Percentiles rank a stretch among this genome's conserved stretches.
phyloP scores from a whole-genome alignment of 768 basidiomycete genomes.

The Cyathus striatus region DNA sequence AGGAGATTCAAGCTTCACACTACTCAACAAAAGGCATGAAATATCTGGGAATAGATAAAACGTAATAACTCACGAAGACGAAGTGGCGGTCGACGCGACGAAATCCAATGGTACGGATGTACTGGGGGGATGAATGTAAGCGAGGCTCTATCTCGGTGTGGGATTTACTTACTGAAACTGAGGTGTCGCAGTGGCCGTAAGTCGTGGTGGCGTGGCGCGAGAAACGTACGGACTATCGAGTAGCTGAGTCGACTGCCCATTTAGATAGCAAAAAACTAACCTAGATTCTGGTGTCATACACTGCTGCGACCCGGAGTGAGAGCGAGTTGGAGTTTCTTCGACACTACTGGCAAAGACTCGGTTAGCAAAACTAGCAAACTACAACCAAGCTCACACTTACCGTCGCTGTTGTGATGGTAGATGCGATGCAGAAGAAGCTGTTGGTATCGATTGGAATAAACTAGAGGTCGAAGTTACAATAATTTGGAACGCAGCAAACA shows the following conservation, averaged over 20 bases:
- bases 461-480: no score
- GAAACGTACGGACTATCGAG: constrained; percentile 9
- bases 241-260: constrained; percentile 5
- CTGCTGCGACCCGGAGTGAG: constrained; percentile 22
- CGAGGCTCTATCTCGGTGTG: constrained; percentile 5
- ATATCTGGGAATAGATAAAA: background rate
- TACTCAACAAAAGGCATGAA: constrained; percentile 4
- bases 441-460: no score
- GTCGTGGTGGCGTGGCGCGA: constrained; percentile 14
- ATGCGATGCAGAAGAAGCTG: no score
- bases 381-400: no score
- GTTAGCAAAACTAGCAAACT: no score
- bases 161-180: constrained; percentile 22
- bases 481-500: background rate
- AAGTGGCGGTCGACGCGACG: constrained; percentile 19
- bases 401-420: no score
- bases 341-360: constrained; percentile 8
- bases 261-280: constrained; percentile 14
- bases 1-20: constrained; percentile 13
- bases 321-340: constrained; percentile 13
- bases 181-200: constrained; percentile 20
- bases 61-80: constrained; percentile 10
- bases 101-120: constrained; percentile 10
- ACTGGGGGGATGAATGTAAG: background rate
- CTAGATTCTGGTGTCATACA: constrained; percentile 44